Base-by-base conservation (phyloP, 805 yeast genomes). In the Suhomyces tanzawaensis region DNA sequence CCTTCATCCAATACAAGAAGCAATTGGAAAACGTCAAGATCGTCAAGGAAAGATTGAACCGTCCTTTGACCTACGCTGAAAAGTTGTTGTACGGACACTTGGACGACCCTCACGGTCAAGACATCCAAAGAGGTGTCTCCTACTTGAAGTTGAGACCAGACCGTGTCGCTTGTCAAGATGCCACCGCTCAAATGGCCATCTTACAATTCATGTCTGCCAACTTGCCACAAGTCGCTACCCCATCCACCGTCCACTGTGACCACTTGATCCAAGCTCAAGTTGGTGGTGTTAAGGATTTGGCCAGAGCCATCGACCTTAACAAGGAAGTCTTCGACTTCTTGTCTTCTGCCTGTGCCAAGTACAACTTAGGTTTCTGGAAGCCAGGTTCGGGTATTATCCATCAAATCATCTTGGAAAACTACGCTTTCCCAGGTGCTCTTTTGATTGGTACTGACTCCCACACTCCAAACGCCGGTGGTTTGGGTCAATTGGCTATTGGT, bases 381-480 rank as follows among this genome's bases (percentile, higher is more conserved):
- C 96, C 97, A 55, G 97, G 97, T 59, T 89, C 96, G 29, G 98
- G 98, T 77, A 90, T 90, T 57, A 90, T 90, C 58, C 98, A 90
- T 72, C 98, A 90, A 74, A 91, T 90, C 52, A 95, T 90, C 34
- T 76, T 90, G 59, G 98, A 90, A 74, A 91, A 90, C 76, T 90
- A 86, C 69, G 93, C 96, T 45, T 87, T 85, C 80, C 98, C 98
- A 65, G 98, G 98, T 72, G 87, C 91, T 50, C 77, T 90, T 73
- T 83, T 90, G 75, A 80, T 90, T 52, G 97, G 97, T 75, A 90
- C 97, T 41, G 97, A 90, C 72, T 88, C 96, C 23, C 97, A 90
- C 71, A 90, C 97, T 54, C 97, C 97, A 45, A 90, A 90, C 67
- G 97, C 96, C 43, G 97, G 97, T 76, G 97, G 97, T 71, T 77